Evolutionary conservation across 2,329 filamentous ascomycete species (phyloP), one percentile per base, ranked within the genome.

Genomic region (Nemania abortiva): DNA sequence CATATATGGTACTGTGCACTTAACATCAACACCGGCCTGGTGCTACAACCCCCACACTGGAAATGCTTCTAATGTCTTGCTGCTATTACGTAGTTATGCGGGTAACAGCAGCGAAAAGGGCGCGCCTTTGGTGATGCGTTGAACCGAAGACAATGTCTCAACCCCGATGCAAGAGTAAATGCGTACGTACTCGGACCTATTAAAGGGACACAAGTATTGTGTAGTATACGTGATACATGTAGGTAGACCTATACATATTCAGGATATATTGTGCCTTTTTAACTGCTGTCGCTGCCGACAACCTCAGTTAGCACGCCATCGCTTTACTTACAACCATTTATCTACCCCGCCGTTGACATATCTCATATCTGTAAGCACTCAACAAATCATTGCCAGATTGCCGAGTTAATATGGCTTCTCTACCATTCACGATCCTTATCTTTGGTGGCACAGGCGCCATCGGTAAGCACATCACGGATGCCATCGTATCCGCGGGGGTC

Each of bases 391-490:
- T 52, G 7, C 31, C 9, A 34, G 4, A 61, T 29, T 29, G 22
- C 31, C 47, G n/a, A n/a, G 24, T 42, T 7, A 73, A 73, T 72
- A 66, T 74, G n/a, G 34, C 63, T 24, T 52, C 73, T 47, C 31
- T 75, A 45, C 76, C 76, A 6, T 75, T 74, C 13, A 77, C 74
- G 22, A 66, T 81, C 42, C 76, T 81, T 27, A 75, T 81, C 22
- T 66, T 81, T 55, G 79, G 79, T 24, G 76, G 74, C 27, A 80
- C 79, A 2, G 79, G 79, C 15, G 71, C 68, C 55, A 81, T 81
- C 67, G 79, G 79, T 52, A 80, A 77, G 72, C 78, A 79, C 70
- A 78, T 81, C 34, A 74, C 78, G 39, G 65, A 72, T 34, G 76
- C 77, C 22, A 73, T 81, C 52, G 29, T 80, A 63, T 75, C 74